Evolutionary conservation across 2,329 filamentous ascomycete species (phyloP), one percentile per base, ranked within the genome.

Genomic region (Cryphonectria japonica): DNA sequence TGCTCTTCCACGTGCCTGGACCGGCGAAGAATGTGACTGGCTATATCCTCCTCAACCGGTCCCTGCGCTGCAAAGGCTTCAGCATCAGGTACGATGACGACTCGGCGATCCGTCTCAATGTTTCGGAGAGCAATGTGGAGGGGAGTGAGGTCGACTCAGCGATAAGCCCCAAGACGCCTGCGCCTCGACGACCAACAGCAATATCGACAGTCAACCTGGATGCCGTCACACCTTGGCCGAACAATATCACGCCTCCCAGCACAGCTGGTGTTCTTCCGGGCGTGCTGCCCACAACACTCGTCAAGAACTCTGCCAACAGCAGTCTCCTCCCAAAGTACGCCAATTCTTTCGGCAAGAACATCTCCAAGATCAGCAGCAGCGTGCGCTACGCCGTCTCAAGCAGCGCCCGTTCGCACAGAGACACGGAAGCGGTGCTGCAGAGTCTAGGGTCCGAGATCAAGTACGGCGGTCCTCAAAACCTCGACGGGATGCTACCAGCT

Each of bases 401-500:
- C 26, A 65, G 41, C 16, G 14, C 26, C 26, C 41, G 62, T 9
- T 57, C 52, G n/a, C 65, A 57, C 34, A 67, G 13, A 8, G n/a
- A 39, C 46, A 39, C 34, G 8, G 50, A 29, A 41, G 34, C 32
- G 2, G 5, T 57, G 13, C 39, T 57, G 65, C 22, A 54, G n/a
- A 5, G 34, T 9, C 52, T 57, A 19, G 65, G 26, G 9, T n/a
- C 46, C 22, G 32, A 57, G 41, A 57, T 67, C n/a, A 59, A 59
- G n/a, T 19, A 46, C 7, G 65, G 50, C 22, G 65, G 52, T 2
- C 19, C 59, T 16, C 34, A 67, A 11, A 67, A 67, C 37, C 65
- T 67, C 14, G 52, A 67, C 34, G 65, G 50, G 13, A n/a, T 50
- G 22, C n/a, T 67, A 9, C 34, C 50, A 3, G 65, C 37, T n/a